Evolutionary conservation across 2,329 filamentous ascomycete genomes (phyloP), one percentile per base, ranked within the genome.

Genomic region (Diaporthe sp.): DNA sequence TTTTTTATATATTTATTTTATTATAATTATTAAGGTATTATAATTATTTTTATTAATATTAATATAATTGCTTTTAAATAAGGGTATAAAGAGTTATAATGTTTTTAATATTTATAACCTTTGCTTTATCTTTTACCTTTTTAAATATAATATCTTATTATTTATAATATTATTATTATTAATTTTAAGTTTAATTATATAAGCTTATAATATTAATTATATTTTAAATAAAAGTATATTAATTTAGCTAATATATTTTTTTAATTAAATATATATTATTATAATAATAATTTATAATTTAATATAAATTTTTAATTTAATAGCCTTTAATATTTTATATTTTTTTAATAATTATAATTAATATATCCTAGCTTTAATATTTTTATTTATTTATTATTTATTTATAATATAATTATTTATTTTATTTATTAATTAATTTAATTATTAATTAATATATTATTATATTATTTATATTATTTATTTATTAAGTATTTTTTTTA

Each of bases 11-110:
- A 10, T 0, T 6, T n/a, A 49, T 10, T 22, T 49, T 9, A n/a
- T 49, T 10, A 22, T 49, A 49, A 17, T 49, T n/a, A n/a, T 4
- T 10, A 22, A 1, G 6, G 2, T 0, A 0, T 0, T 49, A n/a
- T 49, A 22, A 0, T 5, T 49, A 31, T 31, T 4, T 1, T 31
- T 31, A 31, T 31, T 31, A 31, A 31, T 31, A 6, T 6, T 46
- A 46, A 7, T 46, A 46, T 46, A 46, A 15, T 46, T 8, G 0
- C 17, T 6, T 49, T 49, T 49, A 2, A 10, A 4, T 10, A 3
- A 10, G 0, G 2, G 3, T 49, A n/a, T 49, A n/a, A 7, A n/a
- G 1, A 49, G 15, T 1, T 49, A 49, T 49, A n/a, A 17, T 9
- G 4, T 49, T 49, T 49, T 6, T 49, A 49, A 6, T 49, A 49